Evolutionary conservation across 352 stramenopile species (phyloP), one percentile per base, ranked within the genome.

Genomic region (Albugo laibachii): DNA sequence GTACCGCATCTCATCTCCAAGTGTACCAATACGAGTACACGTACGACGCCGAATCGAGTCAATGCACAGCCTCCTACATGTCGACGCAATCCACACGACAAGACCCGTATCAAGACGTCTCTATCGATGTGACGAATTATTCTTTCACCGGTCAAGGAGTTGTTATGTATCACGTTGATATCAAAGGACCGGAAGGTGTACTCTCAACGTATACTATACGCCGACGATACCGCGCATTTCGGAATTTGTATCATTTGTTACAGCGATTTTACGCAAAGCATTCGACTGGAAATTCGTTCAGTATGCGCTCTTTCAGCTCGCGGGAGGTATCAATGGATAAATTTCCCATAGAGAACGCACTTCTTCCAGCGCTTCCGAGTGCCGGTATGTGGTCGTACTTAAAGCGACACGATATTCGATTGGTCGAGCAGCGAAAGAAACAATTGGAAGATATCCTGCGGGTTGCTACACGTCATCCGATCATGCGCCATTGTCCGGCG

Each of bases 141-240:
- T 76, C 65, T 50, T 58, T 76, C 47, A 63, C 61, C 58, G 69
- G 58, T 45, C 53, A 76, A 36, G 65, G 65, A 18, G 58, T 70
- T 34, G 77, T 91, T 48, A 85, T 91, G 72, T 91, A 91, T 52
- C 77, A 91, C 57, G 74, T 91, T 44, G 77, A 91, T 46, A 83
- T 91, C 40, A 81, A 84, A 51, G 71, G 70, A 10, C 75, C 74
- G 0, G 62, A 85, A 24, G 73, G 73, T 0, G 56, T 85, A 43
- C 53, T 88, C 12, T 82, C 70, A 36, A 84, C 77, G 3, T 91
- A 91, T 65, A 91, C 77, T 5, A 91, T 91, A 56, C 74, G 77
- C 8, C 58, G 72, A 20, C 74, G 77, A 21, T 91, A 82, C 57
- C 66, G 66, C 16, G 74, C 69, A 12, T 91, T 91, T 58, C 81